Base-by-base conservation (phyloP, 805 yeast species). In the Candida dendrica region DNA sequence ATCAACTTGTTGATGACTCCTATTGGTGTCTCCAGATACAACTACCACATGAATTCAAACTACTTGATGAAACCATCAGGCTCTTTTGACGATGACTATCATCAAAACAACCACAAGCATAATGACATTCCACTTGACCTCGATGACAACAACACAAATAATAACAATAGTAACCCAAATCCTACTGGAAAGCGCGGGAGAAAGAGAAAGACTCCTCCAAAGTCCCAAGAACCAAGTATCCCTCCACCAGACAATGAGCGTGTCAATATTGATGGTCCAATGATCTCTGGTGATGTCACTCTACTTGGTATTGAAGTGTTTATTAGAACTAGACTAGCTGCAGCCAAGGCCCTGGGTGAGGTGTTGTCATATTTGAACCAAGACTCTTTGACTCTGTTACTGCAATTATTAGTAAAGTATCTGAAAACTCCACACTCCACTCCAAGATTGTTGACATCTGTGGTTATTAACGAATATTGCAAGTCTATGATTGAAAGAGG, bases 251-350 rank as follows among this genome's bases (percentile, higher is more conserved):
- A 73, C 31, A 82, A 74, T 39, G 72, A 78, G 42, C 75, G 76
- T 44, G 82, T 88, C 40, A 89, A 91, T 58, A 90, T 93, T 45
- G 99, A 93, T 64, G 84, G 95, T 3, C 96, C 98, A 4, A 82
- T 93, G 60, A 77, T 84, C 44, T 75, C 79, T 36, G 98, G 98
- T 54, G 99, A 93, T 63, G 84, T 93, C 15, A 79, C 89, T 42
- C 68, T 93, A 22, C 79, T 93, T 29, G 96, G 95, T 0, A 63
- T 72, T 37, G 90, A 86, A 24, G 77, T 77, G 1, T 75, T 93
- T 43, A 68, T 88, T 29, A 72, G 83, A 38, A 84, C 95, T 3
- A 81, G 93, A 60, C 69, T 85, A 14, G 75, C 80, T 11, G 85
- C 90, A 4, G 81, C 96, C 0, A 66, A 65, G 30, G 93, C 95